Base-by-base conservation (phyloP, 495 filamentous ascomycete genomes). In the Lasiosphaeria hispida region DNA sequence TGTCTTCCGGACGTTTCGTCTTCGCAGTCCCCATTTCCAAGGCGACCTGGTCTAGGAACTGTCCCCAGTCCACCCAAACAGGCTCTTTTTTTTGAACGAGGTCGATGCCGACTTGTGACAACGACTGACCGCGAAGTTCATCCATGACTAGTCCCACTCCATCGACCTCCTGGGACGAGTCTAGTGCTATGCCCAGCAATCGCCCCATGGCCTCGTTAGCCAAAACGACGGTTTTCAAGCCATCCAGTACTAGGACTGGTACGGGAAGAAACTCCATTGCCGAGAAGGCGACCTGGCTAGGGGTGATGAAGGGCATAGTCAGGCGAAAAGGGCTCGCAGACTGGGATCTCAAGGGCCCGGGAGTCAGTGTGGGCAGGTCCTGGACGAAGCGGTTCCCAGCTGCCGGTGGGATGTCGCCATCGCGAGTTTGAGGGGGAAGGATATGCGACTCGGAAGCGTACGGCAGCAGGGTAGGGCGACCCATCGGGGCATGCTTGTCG, bases 121-220 rank as follows among this genome's bases (percentile, higher is more conserved):
- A 65, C 0, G 77, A 75, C 57, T 82, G 79, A 8, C 84, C 86
- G 17, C 78, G 72, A 2, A 89, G 73, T 34, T 69, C 59, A 13
- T 83, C 76, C 36, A 75, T 59, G 18, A 75, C 66, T 47, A 55
- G 61, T 8, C 53, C 55, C 40, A 64, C 64, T 49, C 42, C 51
- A 7, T 75, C 63, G 10, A 70, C 65, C 8, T 73, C 66, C 6
- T 62, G 63, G 52, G 42, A 19, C 18, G 63, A 57, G n/a, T 71
- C 68, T 14, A 62, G 49, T 10, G 77, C 72, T 55, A 85, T 69
- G 11, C 78, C 80, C 38, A 90, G 67, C 55, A 90, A 62, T 47
- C 80, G 74, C 17, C 80, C 83, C 85, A 89, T 86, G 11, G 87
- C 84, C 49, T 88, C 86, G 65, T 90, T 90, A 8, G 86, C 86